Percentiles rank a stretch among this genome's conserved stretches.
These are phyloP conservation scores for Sicyos baderoa DNA, from an alignment of 306 rosid species.

Conservation along the genomic window DNA sequence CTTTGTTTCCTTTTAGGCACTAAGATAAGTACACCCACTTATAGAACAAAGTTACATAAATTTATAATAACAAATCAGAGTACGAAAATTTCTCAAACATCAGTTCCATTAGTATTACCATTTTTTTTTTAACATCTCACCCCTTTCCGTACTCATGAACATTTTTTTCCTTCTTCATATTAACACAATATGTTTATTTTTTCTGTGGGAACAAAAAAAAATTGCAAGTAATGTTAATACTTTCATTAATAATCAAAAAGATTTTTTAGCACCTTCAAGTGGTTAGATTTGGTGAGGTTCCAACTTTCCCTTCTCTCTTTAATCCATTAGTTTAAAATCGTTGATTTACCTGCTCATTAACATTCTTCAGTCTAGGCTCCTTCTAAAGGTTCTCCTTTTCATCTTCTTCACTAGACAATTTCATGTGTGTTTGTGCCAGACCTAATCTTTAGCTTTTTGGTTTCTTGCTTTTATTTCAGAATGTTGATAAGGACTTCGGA, in stretches of 20 bases:
- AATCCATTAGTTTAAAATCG: background rate
- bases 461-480: constrained; percentile 35
- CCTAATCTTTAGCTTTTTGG: background rate
- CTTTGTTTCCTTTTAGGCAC: background rate
- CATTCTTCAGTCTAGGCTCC: background rate
- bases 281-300: too few relatives aligned
- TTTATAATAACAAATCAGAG: background rate
- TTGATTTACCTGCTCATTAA: background rate
- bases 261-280: background rate
- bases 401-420: background rate
- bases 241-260: background rate
- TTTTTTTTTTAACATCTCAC: background rate
- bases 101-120: background rate
- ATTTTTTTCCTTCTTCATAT: background rate
- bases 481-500: constrained; percentile 85
- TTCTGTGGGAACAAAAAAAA: background rate
- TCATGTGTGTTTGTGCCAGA: constrained; percentile 10
- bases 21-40: background rate
- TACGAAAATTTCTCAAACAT: background rate
- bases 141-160: background rate
- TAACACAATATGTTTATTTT: background rate
- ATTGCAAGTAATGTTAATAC: background rate
- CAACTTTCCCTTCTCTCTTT: background rate
- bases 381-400: background rate
- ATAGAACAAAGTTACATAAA: background rate